phyloP scores from a whole-genome alignment of 2,329 filamentous ascomycete genomes.

The Pseudopyricularia cyperi region DNA sequence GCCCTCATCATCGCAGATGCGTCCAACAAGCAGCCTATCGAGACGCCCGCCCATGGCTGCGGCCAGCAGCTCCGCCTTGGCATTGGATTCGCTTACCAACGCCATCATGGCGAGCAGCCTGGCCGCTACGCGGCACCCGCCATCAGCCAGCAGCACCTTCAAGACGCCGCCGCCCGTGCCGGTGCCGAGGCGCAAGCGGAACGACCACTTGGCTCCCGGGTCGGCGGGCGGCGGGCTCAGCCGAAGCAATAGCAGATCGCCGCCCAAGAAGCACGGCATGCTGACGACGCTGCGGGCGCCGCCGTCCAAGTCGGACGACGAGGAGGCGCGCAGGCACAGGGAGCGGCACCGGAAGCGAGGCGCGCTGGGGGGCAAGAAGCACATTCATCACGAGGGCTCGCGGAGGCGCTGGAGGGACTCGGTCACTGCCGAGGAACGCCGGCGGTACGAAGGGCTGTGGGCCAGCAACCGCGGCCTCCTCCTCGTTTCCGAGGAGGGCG shows the following conservation, averaged over 20 bases:
- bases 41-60: background rate
- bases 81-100: slow-evolving; percentile 53
- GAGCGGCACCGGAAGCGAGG: slow-evolving; percentile 24
- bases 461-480: slow-evolving; percentile 61
- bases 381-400: slow-evolving; percentile 64
- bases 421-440: slow-evolving; percentile 59
- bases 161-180: slow-evolving; percentile 22
- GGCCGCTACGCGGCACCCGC: slow-evolving; percentile 44
- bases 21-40: background rate
- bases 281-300: slow-evolving; percentile 53
- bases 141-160: slow-evolving; percentile 22
- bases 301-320: slow-evolving; percentile 36
- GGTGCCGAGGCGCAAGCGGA: slow-evolving; percentile 15
- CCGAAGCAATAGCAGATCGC: slow-evolving; percentile 19
- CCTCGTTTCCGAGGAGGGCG: slow-evolving; percentile 6
- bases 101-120: slow-evolving; percentile 66
- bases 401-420: slow-evolving; percentile 66
- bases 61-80: slow-evolving; percentile 9
- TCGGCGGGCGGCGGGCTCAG: background rate
- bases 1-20: background rate
- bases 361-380: slow-evolving; percentile 38
- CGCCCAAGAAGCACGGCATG: slow-evolving; percentile 36
- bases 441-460: slow-evolving; percentile 75
- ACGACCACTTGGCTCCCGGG: background rate
- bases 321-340: slow-evolving; percentile 34